A percentile compares a stretch with the other conserved stretches of the same genome.
phyloP scores from a whole-genome alignment of 805 yeast species.

The Metschnikowia noctiluminum region DNA sequence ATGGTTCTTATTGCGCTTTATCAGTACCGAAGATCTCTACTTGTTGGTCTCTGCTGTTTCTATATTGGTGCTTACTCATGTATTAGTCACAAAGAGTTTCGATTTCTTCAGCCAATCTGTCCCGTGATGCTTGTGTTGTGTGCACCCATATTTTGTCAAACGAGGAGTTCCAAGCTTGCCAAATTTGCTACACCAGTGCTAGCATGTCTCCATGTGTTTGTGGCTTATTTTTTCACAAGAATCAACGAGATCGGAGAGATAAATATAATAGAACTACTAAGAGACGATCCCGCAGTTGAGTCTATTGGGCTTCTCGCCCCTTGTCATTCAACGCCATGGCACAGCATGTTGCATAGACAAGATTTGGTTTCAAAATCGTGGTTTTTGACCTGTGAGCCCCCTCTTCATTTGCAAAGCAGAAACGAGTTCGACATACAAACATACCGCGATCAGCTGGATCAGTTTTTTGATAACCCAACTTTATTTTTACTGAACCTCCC shows the following conservation, averaged over 20 bases:
- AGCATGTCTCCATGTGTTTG: conserved; percentile 32
- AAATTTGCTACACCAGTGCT: conserved; percentile 13
- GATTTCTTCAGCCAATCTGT: conserved; percentile 82
- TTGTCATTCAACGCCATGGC: conserved; percentile 97
- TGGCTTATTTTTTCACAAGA: conserved; percentile 54
- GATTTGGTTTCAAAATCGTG: conserved; percentile 45
- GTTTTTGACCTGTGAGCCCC: conserved; percentile 93
- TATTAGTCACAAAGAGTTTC: conserved; percentile 82
- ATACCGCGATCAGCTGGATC: conserved; percentile 86
- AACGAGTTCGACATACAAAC: conserved; percentile 24
- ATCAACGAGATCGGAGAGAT: conserved; percentile 86
- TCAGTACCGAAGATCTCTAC: conserved; percentile 14
- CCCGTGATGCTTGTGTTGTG: conserved; percentile 63
- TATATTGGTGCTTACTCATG: conserved; percentile 58
- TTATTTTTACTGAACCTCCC: conserved; percentile 43
- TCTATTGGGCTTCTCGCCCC: conserved; percentile 86
- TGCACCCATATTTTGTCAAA: conserved; percentile 23
- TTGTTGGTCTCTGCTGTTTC: conserved; percentile 28
- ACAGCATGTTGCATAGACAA: conserved; percentile 68
- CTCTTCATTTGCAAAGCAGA: conserved; percentile 42
- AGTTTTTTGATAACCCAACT: conserved; percentile 65
- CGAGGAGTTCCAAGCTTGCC: background rate
- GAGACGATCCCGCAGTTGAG: conserved; percentile 34
- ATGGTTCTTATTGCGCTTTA: conserved; percentile 36
- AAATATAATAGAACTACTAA: conserved; percentile 55